These are phyloP conservation scores for Hypoxylon sp. DNA, from an alignment of 2,329 filamentous ascomycete genomes.

Conservation along the genomic window DNA sequence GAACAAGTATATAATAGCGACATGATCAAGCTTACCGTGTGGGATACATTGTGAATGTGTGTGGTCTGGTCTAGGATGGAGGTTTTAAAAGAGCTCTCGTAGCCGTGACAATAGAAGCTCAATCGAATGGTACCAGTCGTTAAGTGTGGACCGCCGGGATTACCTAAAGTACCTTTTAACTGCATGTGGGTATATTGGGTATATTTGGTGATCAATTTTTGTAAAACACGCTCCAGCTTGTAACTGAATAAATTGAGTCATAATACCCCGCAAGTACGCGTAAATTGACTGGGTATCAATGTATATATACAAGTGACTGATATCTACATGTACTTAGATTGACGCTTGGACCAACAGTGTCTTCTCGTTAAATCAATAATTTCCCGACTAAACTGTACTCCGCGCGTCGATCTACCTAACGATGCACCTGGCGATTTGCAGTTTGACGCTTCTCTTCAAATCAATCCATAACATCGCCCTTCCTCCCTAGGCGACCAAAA, in stretches of 20 bases:
- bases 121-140: conserved; percentile 7
- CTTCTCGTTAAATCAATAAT: conserved; percentile 13
- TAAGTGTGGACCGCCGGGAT: conserved; percentile 9
- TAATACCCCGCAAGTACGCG: conserved; percentile 3
- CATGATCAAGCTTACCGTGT: conserved; percentile 51
- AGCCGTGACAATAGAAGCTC: conserved; percentile 19
- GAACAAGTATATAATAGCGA: background rate
- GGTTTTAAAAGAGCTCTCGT: conserved; percentile 19
- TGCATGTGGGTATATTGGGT: no score
- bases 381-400: conserved; percentile 20
- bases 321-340: background rate
- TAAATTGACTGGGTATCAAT: background rate
- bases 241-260: conserved; percentile 7
- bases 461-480: conserved; percentile 14
- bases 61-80: conserved; percentile 6
- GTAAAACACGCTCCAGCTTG: background rate
- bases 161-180: conserved; percentile 17
- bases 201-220: background rate
- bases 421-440: conserved; percentile 33
- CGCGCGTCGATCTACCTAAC: conserved; percentile 35
- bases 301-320: background rate
- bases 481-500: background rate
- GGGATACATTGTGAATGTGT: conserved; percentile 54
- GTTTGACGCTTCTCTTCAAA: conserved; percentile 18
- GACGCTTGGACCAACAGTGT: conserved; percentile 8